Conservation (phyloP, 2,329 filamentous ascomycete genomes). For the Aspergillus clavatus region DNA sequence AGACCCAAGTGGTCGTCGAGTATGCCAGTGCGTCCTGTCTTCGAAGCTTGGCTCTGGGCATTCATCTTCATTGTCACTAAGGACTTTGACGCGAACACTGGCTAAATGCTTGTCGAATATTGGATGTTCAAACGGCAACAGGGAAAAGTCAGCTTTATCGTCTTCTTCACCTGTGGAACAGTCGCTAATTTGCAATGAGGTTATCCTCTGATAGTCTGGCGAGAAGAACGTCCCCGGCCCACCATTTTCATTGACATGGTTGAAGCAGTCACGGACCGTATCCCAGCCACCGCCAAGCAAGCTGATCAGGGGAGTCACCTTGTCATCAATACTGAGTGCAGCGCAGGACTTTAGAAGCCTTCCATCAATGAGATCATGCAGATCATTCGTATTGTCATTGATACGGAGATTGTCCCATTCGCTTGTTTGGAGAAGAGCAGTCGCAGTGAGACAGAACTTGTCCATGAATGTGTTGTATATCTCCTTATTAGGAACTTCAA, state of each 20-base stretch:
- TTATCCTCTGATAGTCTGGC: background rate
- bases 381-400: background rate
- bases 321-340: background rate
- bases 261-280: background rate
- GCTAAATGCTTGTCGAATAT: slow-evolving; percentile 18
- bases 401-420: background rate
- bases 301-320: background rate
- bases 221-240: background rate
- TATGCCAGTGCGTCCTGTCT: slow-evolving; percentile 27
- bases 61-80: slow-evolving; percentile 3
- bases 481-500: background rate
- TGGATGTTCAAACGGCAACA: slow-evolving; percentile 14
- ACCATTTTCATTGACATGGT: background rate
- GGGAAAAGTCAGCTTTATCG: background rate
- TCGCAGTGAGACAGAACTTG: background rate
- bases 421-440: slow-evolving; percentile 1
- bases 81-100: slow-evolving; percentile 13
- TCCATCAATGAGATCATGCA: slow-evolving; percentile 3
- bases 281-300: background rate
- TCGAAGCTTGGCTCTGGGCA: slow-evolving; percentile 13
- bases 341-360: slow-evolving; percentile 1
- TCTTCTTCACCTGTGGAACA: background rate
- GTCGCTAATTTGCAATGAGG: background rate
- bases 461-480: background rate
- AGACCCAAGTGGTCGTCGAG: slow-evolving; percentile 21